Evolutionary conservation across 371 early-diverging fungal species (phyloP).

Genomic region (Syncephalastrum contaminatum): DNA sequence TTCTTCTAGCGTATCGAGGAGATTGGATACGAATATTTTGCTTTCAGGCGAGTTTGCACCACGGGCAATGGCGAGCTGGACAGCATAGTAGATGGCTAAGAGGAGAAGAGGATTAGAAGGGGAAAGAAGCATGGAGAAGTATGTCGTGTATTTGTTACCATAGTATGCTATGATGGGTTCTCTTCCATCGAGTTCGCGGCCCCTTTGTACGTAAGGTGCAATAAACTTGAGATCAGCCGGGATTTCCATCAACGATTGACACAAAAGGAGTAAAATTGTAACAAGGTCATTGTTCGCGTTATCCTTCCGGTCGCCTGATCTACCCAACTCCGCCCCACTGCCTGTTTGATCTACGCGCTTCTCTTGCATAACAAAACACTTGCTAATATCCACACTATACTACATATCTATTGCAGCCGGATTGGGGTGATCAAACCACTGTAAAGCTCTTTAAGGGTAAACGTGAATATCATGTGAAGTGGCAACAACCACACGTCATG

Average conservation of each 20-base stretch:
- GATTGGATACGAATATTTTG: constrained; percentile 61
- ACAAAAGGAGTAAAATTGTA: too few species aligned
- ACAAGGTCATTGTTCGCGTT: too few species aligned
- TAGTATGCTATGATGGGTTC: constrained; percentile 93
- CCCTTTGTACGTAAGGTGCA: constrained; percentile 78
- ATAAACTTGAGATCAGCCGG: constrained; percentile 82
- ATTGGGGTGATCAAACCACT: too few species aligned
- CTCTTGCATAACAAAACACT: too few species aligned
- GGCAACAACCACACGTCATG: too few species aligned
- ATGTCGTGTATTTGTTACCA: constrained; percentile 51
- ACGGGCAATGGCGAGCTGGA: constrained; percentile 71
- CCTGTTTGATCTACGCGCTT: too few species aligned
- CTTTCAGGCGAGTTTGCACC: constrained; percentile 57
- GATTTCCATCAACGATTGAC: constrained; percentile 20
- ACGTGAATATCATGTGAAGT: too few species aligned
- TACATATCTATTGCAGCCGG: too few species aligned
- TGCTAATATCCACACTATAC: too few species aligned
- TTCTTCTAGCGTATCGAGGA: constrained; percentile 79
- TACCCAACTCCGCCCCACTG: too few species aligned
- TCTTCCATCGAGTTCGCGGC: constrained; percentile 67
- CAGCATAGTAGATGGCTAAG: constrained; percentile 86
- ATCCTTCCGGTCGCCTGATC: too few species aligned
- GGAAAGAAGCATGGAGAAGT: not conserved
- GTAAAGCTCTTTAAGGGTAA: too few species aligned
- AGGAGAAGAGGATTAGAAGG: not conserved